A percentile compares a stretch with the other conserved stretches of the same genome.
Evolutionary conservation across 2,329 filamentous ascomycete genomes (phyloP).

Genomic region (Ceratocystis smalleyi): DNA sequence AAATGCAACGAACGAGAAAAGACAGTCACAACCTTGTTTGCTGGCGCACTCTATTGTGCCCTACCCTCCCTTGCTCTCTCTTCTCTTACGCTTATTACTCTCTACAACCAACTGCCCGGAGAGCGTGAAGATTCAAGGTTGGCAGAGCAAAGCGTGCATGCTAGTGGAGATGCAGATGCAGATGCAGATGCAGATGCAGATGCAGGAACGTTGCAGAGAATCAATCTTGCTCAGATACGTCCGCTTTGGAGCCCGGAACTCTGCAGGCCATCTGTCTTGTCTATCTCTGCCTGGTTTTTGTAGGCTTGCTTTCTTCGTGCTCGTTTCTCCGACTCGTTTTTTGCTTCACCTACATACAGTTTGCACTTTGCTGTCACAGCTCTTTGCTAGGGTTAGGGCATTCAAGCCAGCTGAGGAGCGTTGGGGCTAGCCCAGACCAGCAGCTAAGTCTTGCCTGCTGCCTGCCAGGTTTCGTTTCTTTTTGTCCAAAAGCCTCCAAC

Average conservation of each 20-base stretch:
- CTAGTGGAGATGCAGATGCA: too few relatives aligned
- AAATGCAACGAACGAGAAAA: not conserved
- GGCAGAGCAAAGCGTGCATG: not conserved
- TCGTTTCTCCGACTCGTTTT: not conserved
- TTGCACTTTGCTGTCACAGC: not conserved
- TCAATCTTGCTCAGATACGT: too few relatives aligned
- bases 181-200: not conserved
- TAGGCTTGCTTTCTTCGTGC: not conserved
- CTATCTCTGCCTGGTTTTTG: not conserved
- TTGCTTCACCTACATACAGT: not conserved
- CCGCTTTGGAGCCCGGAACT: too few relatives aligned
- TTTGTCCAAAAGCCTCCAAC: not conserved
- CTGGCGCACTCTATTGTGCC: too few relatives aligned
- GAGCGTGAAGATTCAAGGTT: too few relatives aligned
- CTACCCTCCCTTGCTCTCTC: too few relatives aligned
- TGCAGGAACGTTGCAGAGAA: conserved; percentile 2
- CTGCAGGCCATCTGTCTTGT: not conserved
- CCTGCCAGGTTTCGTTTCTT: not conserved
- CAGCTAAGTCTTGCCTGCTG: not conserved
- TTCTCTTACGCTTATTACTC: too few relatives aligned
- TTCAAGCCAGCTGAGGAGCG: not conserved
- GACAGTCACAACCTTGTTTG: not conserved
- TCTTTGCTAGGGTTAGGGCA: not conserved
- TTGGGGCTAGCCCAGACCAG: not conserved
- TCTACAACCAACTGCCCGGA: too few relatives aligned